Evolutionary conservation across 441 rosid species (phyloP), one percentile per base, ranked within the genome.

Genomic region (Daphne laureola): DNA sequence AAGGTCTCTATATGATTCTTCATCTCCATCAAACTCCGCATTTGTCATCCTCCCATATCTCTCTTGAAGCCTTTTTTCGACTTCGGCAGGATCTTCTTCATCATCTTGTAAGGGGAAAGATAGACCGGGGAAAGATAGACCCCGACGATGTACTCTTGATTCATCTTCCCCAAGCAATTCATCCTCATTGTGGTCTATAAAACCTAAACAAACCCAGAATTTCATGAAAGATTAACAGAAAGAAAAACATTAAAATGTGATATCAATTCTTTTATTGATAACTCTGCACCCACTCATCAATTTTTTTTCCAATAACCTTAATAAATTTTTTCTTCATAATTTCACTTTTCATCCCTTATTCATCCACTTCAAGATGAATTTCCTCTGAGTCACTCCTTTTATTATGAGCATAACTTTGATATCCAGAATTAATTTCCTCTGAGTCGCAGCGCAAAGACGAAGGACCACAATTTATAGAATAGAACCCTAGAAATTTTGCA

Each of bases 51-150:
- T 66, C 18, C 82, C 78, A 71, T 80, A 87, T 72, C 96, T 77
- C 17, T 71, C 88, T 58, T 77, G 79, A 64, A 91, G 80, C 42
- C 76, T 78, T 66, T 83, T 79, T 72, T 79, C 96, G 18, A 91
- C 81, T 43, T 68, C 95, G 59, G 83, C 96, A 53, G 83, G 71
- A 73, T 91, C 95, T 71, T 82, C 97, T 13, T 80, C 88, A 8
- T 85, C 96, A 57, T 91, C 95, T 12, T 78, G 72, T 36, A 85
- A 63, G 11, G 83, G 72, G 51, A 83, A 65, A 11, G 79, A 76
- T 23, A 86, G 70, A 6, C 82, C 11, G 11, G 83, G 72, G 51
- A 83, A 65, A 11, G 79, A 76, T 23, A 86, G 70, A 6, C 82
- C 11, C 2, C 11, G 12, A 31, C 1, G 87, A 49, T 75, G 91